Percentiles rank a stretch among this genome's conserved stretches.
These are phyloP conservation scores for Diversispora epigaea DNA, from an alignment of 192 early-diverging fungal genomes.

Conservation along the genomic window DNA sequence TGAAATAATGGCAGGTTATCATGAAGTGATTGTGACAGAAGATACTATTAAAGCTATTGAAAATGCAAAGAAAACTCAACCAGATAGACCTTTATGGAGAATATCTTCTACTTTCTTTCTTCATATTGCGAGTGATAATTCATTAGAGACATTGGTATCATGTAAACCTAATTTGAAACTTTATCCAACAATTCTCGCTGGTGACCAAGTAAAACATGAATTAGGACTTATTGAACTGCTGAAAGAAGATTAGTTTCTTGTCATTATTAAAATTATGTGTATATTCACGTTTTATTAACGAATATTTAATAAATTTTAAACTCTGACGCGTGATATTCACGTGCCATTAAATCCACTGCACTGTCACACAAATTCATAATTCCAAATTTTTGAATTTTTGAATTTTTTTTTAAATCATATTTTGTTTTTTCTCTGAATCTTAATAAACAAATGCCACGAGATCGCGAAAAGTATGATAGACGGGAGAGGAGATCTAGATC, in stretches of 20 bases:
- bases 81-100: constrained; percentile 62
- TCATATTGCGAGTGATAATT: constrained; percentile 67
- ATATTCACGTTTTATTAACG: too few species aligned
- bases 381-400: too few species aligned
- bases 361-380: too few species aligned
- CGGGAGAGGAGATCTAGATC: constrained; percentile 7
- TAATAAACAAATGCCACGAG: background rate
- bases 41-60: constrained; percentile 42
- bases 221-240: constrained; percentile 63
- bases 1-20: constrained; percentile 62
- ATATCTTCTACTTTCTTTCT: constrained; percentile 74
- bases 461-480: constrained; percentile 6
- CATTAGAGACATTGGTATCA: constrained; percentile 55
- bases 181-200: constrained; percentile 62
- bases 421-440: too few species aligned
- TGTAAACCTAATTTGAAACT: constrained; percentile 43
- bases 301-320: too few species aligned
- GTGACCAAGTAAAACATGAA: constrained; percentile 65
- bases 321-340: too few species aligned
- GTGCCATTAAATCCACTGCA: too few species aligned
- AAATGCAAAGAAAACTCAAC: constrained; percentile 1
- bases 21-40: constrained; percentile 68
- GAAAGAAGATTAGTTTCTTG: constrained; percentile 8
- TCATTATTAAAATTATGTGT: too few species aligned
- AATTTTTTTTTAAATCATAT: too few species aligned